Base-by-base conservation (phyloP, 2,329 filamentous ascomycete species). In the Chrysosporium queenslandicum region DNA sequence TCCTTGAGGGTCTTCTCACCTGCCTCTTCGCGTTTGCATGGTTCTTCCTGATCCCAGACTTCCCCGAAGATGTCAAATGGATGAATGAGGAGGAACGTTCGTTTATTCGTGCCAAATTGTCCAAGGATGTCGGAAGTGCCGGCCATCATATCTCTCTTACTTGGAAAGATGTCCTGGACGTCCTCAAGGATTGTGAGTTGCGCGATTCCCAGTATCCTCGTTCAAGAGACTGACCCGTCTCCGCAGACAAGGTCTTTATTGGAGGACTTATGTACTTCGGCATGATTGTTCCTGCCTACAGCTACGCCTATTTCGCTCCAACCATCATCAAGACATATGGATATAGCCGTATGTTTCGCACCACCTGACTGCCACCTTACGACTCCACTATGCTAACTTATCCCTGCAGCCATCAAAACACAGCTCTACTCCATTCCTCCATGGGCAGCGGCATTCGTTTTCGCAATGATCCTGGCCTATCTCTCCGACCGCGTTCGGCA, bases 231-330 rank as follows among this genome's bases (percentile, higher is more conserved):
- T 63, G 29, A 64, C 55, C 32, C 21, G 4, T 18, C 18, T 52
- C n/a, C 4, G 21, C 49, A 71, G 69, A 69, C 61, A 87, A 86
- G 66, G 76, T 89, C 60, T 78, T 86, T 60, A 66, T 88, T 12
- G 86, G 83, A 41, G 85, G 83, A 0, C 75, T 89, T 66, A 89
- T 89, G 85, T 91, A 90, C 68, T 82, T 90, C 60, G 86, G 85
- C 9, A 74, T 89, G 55, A 81, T 89, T 58, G 84, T 90, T 1
- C 84, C 86, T 0, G 85, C 83, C 3, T 89, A 88, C 64, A 77
- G 69, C 52, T 90, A 87, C 62, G 85, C 86, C 42, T 89, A 86
- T 71, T 90, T 90, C 61, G 77, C 83, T 1, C 84, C 86, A 0
- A 78, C 79, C 36, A 89, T 89, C 63, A 80, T 90, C 63, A 69